Evolutionary conservation across 257 asterid genomes (phyloP).

Genomic region (Lycium ferocissimum): DNA sequence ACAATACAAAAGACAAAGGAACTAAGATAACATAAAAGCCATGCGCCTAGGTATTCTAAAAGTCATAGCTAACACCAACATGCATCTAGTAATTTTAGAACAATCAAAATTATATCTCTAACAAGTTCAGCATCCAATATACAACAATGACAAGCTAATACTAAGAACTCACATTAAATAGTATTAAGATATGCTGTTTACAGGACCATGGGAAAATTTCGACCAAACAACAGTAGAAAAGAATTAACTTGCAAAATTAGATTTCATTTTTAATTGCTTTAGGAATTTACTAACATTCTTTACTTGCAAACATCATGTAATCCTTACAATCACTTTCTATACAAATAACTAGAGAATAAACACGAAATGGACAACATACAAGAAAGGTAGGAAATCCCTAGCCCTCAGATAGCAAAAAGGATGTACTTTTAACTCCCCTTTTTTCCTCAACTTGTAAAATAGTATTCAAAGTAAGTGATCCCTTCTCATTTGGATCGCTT

Average conservation of each 20-base stretch:
- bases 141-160: background rate
- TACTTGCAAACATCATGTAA: background rate
- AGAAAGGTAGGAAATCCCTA: too few species aligned
- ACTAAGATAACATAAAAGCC: too few species aligned
- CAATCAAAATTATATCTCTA: too few species aligned
- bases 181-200: background rate
- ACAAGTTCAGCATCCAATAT: background rate
- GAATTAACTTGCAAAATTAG: background rate
- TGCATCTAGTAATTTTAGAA: too few species aligned
- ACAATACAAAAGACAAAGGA: too few species aligned
- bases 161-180: background rate
- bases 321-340: background rate
- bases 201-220: background rate
- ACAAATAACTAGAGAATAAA: background rate
- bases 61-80: too few species aligned
- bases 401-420: too few species aligned
- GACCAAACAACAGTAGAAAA: background rate
- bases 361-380: background rate
- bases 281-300: background rate
- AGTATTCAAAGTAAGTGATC: too few species aligned
- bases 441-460: too few species aligned
- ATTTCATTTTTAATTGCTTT: background rate
- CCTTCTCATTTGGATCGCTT: too few species aligned
- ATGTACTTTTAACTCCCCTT: too few species aligned
- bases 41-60: too few species aligned